Evolutionary conservation across 306 rosid genomes (phyloP).

Genomic region (Malus fusca): DNA sequence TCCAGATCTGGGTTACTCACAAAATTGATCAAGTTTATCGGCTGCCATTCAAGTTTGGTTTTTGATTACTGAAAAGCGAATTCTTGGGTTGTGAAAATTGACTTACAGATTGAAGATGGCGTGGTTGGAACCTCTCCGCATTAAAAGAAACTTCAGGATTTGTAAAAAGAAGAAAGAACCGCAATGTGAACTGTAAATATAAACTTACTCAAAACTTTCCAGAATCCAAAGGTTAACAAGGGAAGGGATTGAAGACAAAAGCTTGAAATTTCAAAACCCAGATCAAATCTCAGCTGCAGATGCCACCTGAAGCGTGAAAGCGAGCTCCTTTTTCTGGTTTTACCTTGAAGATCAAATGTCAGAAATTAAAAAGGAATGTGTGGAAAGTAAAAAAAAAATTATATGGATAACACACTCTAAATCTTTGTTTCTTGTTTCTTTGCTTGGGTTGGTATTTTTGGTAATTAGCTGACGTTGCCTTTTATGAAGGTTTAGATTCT

Average conservation of each 20-base stretch:
- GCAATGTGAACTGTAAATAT: too few relatives aligned
- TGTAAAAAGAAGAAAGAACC: too few relatives aligned
- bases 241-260: background rate
- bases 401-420: too few relatives aligned
- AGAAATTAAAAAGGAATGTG: too few relatives aligned
- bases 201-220: background rate
- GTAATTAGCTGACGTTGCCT: background rate
- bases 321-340: background rate
- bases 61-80: background rate
- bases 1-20: background rate
- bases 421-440: too few relatives aligned
- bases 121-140: background rate
- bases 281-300: background rate
- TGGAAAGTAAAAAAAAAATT: too few relatives aligned
- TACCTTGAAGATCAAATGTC: background rate
- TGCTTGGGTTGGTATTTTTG: background rate
- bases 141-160: too few relatives aligned
- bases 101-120: constrained; percentile 3
- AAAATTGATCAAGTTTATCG: background rate
- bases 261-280: background rate
- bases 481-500: background rate
- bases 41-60: background rate
- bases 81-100: background rate
- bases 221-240: too few relatives aligned
- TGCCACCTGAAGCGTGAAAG: background rate